Conservation (phyloP, 768 basidiomycete genomes). For the Leucosporidium scottii region DNA sequence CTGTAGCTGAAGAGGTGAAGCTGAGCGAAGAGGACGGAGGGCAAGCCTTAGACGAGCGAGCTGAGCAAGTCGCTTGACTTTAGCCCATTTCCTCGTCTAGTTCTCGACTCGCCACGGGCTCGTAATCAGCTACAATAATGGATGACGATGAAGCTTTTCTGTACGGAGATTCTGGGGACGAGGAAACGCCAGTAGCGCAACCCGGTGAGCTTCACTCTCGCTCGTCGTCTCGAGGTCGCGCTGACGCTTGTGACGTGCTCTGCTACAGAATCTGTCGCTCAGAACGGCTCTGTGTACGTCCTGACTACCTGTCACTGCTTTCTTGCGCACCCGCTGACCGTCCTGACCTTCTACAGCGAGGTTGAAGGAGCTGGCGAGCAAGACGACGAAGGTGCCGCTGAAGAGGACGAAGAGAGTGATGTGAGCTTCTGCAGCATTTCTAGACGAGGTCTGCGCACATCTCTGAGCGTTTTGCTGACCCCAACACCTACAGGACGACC, state of each 20-base stretch:
- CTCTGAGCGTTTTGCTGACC: not conserved
- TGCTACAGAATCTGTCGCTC: too few species aligned
- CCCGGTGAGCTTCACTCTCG: too few species aligned
- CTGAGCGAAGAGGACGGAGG: not conserved
- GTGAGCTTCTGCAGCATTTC: constrained; percentile 41
- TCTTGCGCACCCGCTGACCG: too few species aligned
- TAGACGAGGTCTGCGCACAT: constrained; percentile 8
- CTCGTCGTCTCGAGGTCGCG: too few species aligned
- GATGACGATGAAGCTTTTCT: constrained; percentile 37
- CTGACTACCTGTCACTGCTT: too few species aligned
- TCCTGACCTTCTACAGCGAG: constrained; percentile 30
- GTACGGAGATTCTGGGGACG: constrained; percentile 23
- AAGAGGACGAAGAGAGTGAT: constrained; percentile 45
- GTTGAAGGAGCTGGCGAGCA: constrained; percentile 44
- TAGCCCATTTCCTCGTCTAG: not conserved
- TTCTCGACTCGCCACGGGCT: not conserved
- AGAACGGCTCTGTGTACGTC: too few species aligned
- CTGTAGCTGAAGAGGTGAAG: not conserved
- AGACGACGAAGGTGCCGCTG: constrained; percentile 48
- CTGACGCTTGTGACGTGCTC: too few species aligned
- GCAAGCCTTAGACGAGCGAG: not conserved
- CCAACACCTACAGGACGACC: constrained; percentile 50
- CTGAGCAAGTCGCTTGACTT: not conserved
- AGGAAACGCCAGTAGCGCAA: too few species aligned
- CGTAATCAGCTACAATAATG: not conserved